Base-by-base conservation (phyloP, 805 yeast species). In the Zygotorulaspora chibaensis region DNA sequence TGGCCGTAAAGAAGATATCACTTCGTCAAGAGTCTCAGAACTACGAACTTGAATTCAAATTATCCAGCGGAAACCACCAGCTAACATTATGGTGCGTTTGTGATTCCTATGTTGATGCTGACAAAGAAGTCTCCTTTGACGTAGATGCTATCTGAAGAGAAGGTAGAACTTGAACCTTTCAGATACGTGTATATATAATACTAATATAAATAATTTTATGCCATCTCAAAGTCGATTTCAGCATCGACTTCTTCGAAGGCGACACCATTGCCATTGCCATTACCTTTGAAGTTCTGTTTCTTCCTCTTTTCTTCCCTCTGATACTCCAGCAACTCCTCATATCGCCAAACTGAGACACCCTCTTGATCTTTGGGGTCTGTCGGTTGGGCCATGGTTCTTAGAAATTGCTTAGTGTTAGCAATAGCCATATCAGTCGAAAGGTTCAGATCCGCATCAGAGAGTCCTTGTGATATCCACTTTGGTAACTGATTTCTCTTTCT, bases 341-440 rank as follows among this genome's bases (percentile, higher is more conserved):
- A 51, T 47, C 83, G 84, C 99, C 98, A 91, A 12, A 93, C 96
- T 8, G 96, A 84, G 2, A 90, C 84, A 43, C 97, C 97, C 57
- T 89, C 96, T 63, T 86, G 95, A 61, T 91, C 97, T 51, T 84
- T 81, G 1, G 87, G 84, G 61, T 89, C 81, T 0, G 87, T 73
- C 0, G 98, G 98, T 65, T 93, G 99, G 0, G 99, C 98, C 78
- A 90, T 80, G 1, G 89, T 83, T 56, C 98, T 73, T 62, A 93
- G 72, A 61, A 93, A 93, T 67, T 88, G 90, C 65, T 87, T 90
- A 1, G 98, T 96, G 46, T 85, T 82, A 0, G 98, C 95, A 43
- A 93, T 75, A 0, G 98, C 97, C 96, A 93, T 91, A 68, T 93
- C 99, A 0, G 97, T 93, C 0, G 97, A 88, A 42, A 91, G 70